Evolutionary conservation across 169 alveolate species (phyloP), one percentile per base, ranked within the genome.

Genomic region (Toxoplasma gondii): DNA sequence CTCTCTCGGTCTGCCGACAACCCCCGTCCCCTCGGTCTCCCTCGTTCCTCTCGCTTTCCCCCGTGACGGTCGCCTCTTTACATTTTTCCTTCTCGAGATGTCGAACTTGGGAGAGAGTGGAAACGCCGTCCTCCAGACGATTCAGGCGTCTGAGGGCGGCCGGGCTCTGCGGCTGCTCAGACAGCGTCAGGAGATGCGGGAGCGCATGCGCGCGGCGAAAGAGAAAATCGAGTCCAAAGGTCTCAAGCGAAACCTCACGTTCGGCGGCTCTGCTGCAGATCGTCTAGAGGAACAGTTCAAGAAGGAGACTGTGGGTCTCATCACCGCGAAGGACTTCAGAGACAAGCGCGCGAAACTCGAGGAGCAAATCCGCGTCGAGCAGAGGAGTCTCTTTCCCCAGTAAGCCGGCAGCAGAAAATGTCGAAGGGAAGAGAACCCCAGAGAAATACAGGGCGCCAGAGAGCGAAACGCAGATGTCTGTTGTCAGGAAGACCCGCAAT

Each of bases 41-140:
- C 58, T 49, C 58, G 22, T 49, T 49, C 58, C 58, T 49, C 12
- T 12, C 58, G 22, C 12, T 49, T 49, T 49, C 58, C 58, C 12
- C 58, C 58, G 4, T 5, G 81, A 9, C 81, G 81, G 5, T 29
- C 19, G 12, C n/a, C 19, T 69, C 19, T 69, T 69, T 69, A 9
- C 41, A 29, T 12, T 49, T 12, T 49, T 4, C 58, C 10, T 38
- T 41, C 7, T 31, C 88, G 34, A 27, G 67, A 82, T 82, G 90
- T 41, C 44, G 67, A 36, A 82, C 64, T 17, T 74, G 27, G 93
- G 93, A 41, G 95, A 93, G 80, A 74, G 93, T 80, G 95, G 93
- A 88, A 93, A 93, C 86, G 93, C 93, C 83, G 93, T 93, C 45
- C 83, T 93, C 88, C 95, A 93, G 93, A 93, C 93, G 39, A 93